Evolutionary conservation across 805 yeast genomes (phyloP), one percentile per base, ranked within the genome.

Genomic region (Metschnikowia henanensis): DNA sequence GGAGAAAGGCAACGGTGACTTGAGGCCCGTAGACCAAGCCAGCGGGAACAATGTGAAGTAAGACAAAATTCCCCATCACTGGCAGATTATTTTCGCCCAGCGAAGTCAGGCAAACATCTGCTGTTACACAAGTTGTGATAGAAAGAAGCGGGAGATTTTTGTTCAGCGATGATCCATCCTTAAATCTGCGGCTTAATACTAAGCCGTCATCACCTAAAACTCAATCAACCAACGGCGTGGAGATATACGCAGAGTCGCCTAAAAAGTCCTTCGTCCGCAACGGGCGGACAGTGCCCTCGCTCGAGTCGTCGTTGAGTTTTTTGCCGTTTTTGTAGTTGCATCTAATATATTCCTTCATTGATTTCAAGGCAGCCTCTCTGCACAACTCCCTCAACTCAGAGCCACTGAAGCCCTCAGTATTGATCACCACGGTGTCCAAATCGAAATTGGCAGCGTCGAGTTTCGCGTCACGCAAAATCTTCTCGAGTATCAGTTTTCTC

Each of bases 311-410:
- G 35, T 15, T 21, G 21, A 39, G 30, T 23, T 47, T 49, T 43
- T 49, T 49, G 15, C 58, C 55, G 51, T 74, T 70, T 51, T 64
- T 64, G 59, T 75, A 75, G 60, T 87, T 85, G 42, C 66, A 65
- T 43, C 79, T 70, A 45, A 92, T 87, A 60, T 79, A 88, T 63
- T 94, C 97, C 54, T 96, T 76, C 58, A 92, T 90, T 0, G 97
- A 87, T 53, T 76, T 77, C 72, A 91, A 78, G 1, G 96, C 97
- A 0, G 99, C 99, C 57, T 88, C 95, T 43, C 99, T 79, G 60
- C 97, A 89, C 37, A 87, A 67, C 60, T 94, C 99, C 57, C 87
- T 84, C 60, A 94, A 73, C 57, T 92, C 99, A 2, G 96, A 86
- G 2, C 99, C 99, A 52, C 95, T 86, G 59, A 80, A 59, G 13